These are phyloP conservation scores for Coelastrella sp. DNA, from an alignment of 139 green algal genomes.

Conservation along the genomic window DNA sequence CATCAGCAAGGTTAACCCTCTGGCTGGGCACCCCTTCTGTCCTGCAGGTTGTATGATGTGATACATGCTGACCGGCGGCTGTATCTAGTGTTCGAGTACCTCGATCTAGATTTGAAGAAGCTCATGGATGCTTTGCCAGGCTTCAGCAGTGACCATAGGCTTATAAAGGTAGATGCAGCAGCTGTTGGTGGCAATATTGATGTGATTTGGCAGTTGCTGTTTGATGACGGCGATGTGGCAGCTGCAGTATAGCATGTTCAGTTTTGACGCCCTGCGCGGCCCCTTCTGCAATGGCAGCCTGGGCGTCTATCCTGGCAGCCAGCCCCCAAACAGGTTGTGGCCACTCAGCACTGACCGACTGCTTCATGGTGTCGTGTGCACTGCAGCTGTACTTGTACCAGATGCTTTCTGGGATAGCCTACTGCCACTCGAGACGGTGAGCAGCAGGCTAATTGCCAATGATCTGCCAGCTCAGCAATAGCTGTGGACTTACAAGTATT, in stretches of 20 bases:
- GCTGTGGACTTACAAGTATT: too few species aligned
- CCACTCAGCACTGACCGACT: not conserved
- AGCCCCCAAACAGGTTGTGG: too few species aligned
- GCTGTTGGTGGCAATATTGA: too few species aligned
- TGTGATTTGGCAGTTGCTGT: too few species aligned
- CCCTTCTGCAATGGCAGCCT: too few species aligned
- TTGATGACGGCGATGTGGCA: too few species aligned
- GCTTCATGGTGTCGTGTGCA: not conserved
- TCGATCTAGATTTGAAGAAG: slow-evolving; percentile 98
- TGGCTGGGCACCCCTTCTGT: not conserved
- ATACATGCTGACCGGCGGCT: slow-evolving; percentile 90
- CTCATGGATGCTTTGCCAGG: slow-evolving; percentile 89
- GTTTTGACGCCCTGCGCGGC: too few species aligned
- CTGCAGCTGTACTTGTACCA: slow-evolving; percentile 95
- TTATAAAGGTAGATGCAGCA: slow-evolving; percentile 84
- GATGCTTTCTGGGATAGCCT: slow-evolving; percentile 93
- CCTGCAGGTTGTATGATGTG: slow-evolving; percentile 93
- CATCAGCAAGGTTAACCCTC: not conserved
- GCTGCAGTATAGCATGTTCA: too few species aligned
- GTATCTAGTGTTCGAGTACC: slow-evolving; percentile 99
- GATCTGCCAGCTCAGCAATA: too few species aligned
- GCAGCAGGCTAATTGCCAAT: not conserved
- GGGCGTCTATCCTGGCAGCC: too few species aligned
- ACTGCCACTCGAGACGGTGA: slow-evolving; percentile 92
- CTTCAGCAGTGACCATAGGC: slow-evolving; percentile 68